Percentiles rank a stretch among this genome's conserved stretches.
Conservation (phyloP, 208 protist genomes). For the Phytomonas francai region DNA sequence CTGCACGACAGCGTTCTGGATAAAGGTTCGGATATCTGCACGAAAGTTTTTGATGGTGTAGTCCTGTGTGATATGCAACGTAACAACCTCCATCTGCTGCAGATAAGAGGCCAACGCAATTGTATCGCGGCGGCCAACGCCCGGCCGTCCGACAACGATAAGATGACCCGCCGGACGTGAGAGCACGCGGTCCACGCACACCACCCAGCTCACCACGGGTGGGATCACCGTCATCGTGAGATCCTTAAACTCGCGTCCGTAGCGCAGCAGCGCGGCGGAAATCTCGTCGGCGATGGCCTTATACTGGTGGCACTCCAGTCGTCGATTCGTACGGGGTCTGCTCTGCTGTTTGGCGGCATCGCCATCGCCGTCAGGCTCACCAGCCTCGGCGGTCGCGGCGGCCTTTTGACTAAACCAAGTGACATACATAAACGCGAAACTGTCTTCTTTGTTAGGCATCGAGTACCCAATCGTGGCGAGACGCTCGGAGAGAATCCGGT, state of each 20-base stretch:
- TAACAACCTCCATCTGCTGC: slow-evolving; percentile 77
- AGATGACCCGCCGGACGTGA: slow-evolving; percentile 77
- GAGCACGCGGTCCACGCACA: slow-evolving; percentile 89
- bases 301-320: slow-evolving; percentile 66
- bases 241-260: slow-evolving; percentile 92
- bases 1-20: slow-evolving; percentile 71
- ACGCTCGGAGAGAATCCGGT: slow-evolving; percentile 73
- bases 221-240: slow-evolving; percentile 90
- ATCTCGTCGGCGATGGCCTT: slow-evolving; percentile 67
- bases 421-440: slow-evolving; percentile 76
- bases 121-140: slow-evolving; percentile 83
- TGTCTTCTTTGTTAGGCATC: slow-evolving; percentile 54
- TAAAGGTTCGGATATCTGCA: slow-evolving; percentile 68
- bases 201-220: slow-evolving; percentile 86
- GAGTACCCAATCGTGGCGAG: slow-evolving; percentile 82
- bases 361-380: not conserved
- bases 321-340: slow-evolving; percentile 9
- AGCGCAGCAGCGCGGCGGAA: slow-evolving; percentile 82
- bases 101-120: slow-evolving; percentile 80
- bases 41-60: slow-evolving; percentile 89
- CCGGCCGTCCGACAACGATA: slow-evolving; percentile 90
- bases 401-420: slow-evolving; percentile 58
- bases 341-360: not conserved
- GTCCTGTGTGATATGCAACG: slow-evolving; percentile 86
- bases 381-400: not conserved